phyloP scores from a whole-genome alignment of 2,329 filamentous ascomycete species.

The Albifimbria verrucaria region DNA sequence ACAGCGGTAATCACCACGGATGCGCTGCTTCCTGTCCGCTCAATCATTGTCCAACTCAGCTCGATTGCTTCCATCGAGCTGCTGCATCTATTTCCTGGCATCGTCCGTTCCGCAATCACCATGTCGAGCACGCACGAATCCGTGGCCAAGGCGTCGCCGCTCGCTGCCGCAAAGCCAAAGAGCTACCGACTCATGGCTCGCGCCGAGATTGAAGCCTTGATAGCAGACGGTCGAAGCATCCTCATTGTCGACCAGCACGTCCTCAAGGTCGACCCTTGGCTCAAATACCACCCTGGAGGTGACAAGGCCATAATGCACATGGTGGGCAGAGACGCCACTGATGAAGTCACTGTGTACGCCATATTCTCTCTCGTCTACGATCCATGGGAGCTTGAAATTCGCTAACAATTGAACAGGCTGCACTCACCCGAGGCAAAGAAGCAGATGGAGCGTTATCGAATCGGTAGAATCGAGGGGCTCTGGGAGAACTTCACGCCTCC shows the following conservation, averaged over 20 bases:
- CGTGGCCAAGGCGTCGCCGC: neutral
- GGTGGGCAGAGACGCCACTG: slow-evolving; percentile 89
- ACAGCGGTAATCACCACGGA: too few relatives aligned
- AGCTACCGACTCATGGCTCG: slow-evolving; percentile 35
- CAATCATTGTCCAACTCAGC: too few relatives aligned
- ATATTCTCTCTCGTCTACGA: neutral
- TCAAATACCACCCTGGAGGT: slow-evolving; percentile 87
- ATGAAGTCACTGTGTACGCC: slow-evolving; percentile 83
- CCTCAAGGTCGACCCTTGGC: slow-evolving; percentile 83
- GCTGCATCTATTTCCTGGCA: too few relatives aligned
- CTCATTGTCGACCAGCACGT: slow-evolving; percentile 80
- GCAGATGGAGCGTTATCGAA: slow-evolving; percentile 77
- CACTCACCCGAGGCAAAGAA: slow-evolving; percentile 76
- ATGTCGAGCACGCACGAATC: neutral
- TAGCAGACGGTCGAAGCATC: slow-evolving; percentile 75
- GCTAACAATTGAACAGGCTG: slow-evolving; percentile 48
- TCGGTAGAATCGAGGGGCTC: slow-evolving; percentile 74
- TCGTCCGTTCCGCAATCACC: neutral
- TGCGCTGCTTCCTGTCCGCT: too few relatives aligned
- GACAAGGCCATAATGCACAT: slow-evolving; percentile 89
- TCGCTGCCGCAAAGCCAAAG: slow-evolving; percentile 16
- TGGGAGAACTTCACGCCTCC: slow-evolving; percentile 91
- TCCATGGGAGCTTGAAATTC: neutral
- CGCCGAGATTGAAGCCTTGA: slow-evolving; percentile 62
- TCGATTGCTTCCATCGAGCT: too few relatives aligned